Evolutionary conservation across 2,329 filamentous ascomycete species (phyloP), one percentile per base, ranked within the genome.

Genomic region (Aspergillus sp.): DNA sequence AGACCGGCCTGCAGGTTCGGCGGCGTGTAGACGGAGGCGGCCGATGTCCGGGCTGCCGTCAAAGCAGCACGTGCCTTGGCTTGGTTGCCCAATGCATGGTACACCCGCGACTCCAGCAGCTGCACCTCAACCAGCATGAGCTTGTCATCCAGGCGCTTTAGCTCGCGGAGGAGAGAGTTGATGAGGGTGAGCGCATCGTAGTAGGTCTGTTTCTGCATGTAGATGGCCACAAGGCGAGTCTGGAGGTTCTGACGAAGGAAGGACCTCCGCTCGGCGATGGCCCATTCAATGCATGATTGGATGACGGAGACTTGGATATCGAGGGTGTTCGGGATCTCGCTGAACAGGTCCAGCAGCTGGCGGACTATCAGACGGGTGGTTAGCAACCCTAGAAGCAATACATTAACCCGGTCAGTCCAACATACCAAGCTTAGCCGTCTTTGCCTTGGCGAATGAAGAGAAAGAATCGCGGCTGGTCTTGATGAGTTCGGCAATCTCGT

Each of bases 271-370:
- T 98, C 92, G 55, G 91, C 90, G 57, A 94, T 91, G 52, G 95
- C 95, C 95, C 95, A 99, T 81, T 98, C 94, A 87, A 99, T 99
- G 82, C 92, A 98, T 80, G 95, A 96, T 81, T 96, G 96, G 73
- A 95, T 99, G 71, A 97, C 92, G 76, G 88, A 82, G 77, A 96
- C 92, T 82, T 99, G 95, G 75, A 89, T 91, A 76, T 99, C 95
- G 82, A 90, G 90, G 70, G 92, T 95, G 80, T 97, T 90, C 72
- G 96, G 95, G 70, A 98, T 97, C 72, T 90, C 86, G 71, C 90
- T 88, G 83, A 98, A 95, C 77, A 97, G 88, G 78, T 99, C 95
- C 77, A 99, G 90, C 25, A 99, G 88, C 80, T 97, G 92, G 70
- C 95, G 94, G 69, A 99, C 95, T 97, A 64, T 41, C 51, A 8